Evolutionary conservation across 148 eudicot species (phyloP), one percentile per base, ranked within the genome.

Genomic region (Vaccinium macrocarpon): DNA sequence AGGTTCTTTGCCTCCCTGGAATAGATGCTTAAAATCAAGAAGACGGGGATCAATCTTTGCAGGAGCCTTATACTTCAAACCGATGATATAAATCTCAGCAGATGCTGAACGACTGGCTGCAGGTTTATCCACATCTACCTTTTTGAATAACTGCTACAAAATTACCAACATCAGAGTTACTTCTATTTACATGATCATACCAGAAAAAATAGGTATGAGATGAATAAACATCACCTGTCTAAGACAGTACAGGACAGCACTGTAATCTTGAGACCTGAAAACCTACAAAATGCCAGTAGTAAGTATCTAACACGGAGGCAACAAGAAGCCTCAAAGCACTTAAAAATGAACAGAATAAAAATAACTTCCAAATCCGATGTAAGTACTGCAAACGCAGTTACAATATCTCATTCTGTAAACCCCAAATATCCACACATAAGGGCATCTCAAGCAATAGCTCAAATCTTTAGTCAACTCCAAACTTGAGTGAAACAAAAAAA

Each of bases 191-290:
- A 48, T 70, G 51, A 59, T 56, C 81, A 52, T 3, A 56, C 61
- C 25, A 80, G 2, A 12, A 72, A 14, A 21, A 57, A 46, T 21
- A 38, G 18, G 0, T 21, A 53, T 23, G 75, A 49, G 71, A 2
- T 62, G 27, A 80, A 76, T 81, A 73, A 68, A 76, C 27, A 78
- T 86, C 82, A 96, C 98, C 99, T 96, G 95, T 89, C 92, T 91
- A 81, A 96, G 95, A 83, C 99, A 96, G 89, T 92, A 96, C 38
- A 93, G 93, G 18, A 96, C 98, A 0, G 98, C 96, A 82, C 87
- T 96, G 88, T 96, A 96, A 76, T 96, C 99, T 82, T 93, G 97
- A n/a, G 99, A 96, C 90, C 99, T 93, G 91, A 96, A 96, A 79
- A 96, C 91, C 99, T 94, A 88, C 81, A 73, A 25, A 62, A 59